phyloP scores from a whole-genome alignment of 768 basidiomycete species.

The Stropharia rugosoannulata region DNA sequence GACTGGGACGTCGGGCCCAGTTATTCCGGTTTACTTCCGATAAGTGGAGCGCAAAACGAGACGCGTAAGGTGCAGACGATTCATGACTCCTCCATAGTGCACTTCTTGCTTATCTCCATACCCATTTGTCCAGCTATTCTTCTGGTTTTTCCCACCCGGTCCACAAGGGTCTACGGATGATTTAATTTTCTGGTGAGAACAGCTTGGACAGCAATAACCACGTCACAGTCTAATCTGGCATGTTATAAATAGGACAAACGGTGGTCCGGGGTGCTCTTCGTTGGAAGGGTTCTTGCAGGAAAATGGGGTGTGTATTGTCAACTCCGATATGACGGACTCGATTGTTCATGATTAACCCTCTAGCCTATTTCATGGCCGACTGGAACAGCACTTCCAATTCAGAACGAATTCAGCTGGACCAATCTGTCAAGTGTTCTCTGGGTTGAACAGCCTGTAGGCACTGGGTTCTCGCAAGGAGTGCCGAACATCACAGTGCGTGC shows the following conservation, averaged over 20 bases:
- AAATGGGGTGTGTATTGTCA: slow-evolving; percentile 53
- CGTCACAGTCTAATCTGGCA: not conserved
- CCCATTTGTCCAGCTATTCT: slow-evolving; percentile 56
- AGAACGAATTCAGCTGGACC: slow-evolving; percentile 75
- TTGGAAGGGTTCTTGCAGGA: slow-evolving; percentile 72
- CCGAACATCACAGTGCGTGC: slow-evolving; percentile 57
- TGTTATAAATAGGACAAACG: slow-evolving; percentile 58
- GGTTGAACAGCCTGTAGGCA: slow-evolving; percentile 81
- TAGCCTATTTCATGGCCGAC: slow-evolving; percentile 76
- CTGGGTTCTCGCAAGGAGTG: slow-evolving; percentile 70
- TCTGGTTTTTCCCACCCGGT: slow-evolving; percentile 84
- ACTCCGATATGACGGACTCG: not conserved
- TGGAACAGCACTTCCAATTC: slow-evolving; percentile 40
- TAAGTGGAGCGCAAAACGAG: slow-evolving; percentile 58
- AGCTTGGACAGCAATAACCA: not conserved
- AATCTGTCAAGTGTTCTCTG: slow-evolving; percentile 74
- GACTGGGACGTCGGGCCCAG: slow-evolving; percentile 75
- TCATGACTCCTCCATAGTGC: not conserved
- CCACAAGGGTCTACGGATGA: slow-evolving; percentile 71
- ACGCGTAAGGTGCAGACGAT: slow-evolving; percentile 54
- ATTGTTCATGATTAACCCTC: not conserved
- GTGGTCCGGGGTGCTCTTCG: slow-evolving; percentile 80
- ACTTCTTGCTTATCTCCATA: not conserved
- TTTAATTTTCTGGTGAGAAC: slow-evolving; percentile 66
- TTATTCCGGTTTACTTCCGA: slow-evolving; percentile 74